Evolutionary conservation across 225 moss, liverwort and hornwort genomes (phyloP).

Genomic region (Marchantia paleacea): DNA sequence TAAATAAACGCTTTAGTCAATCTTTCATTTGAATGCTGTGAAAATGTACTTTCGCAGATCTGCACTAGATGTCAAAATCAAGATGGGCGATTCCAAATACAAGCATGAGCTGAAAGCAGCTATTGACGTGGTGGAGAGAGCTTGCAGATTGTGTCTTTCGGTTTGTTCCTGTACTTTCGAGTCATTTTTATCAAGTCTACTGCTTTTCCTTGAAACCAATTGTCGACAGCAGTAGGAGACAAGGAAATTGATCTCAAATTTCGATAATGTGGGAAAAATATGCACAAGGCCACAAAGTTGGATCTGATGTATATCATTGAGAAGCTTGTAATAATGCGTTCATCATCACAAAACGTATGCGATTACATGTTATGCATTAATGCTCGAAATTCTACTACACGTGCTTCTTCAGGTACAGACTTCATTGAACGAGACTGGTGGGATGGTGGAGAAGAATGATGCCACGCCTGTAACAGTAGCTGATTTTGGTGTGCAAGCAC

Average conservation of each 20-base stretch:
- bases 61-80: conserved; percentile 32
- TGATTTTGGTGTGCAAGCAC: conserved; percentile 77
- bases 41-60: conserved; percentile 28
- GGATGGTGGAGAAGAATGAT: conserved; percentile 56
- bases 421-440: conserved; percentile 25
- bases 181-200: no score
- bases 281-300: not conserved
- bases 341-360: not conserved
- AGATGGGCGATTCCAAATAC: conserved; percentile 32
- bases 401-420: conserved; percentile 40
- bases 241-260: not conserved
- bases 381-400: not conserved
- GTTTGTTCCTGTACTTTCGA: conserved; percentile 24
- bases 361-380: not conserved
- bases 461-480: conserved; percentile 62
- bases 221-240: not conserved
- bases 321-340: not conserved
- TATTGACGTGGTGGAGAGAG: conserved; percentile 63
- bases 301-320: no score
- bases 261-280: not conserved
- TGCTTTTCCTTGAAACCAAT: not conserved
- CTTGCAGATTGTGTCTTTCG: conserved; percentile 63
- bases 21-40: not conserved
- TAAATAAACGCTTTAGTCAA: not conserved
- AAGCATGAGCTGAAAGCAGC: conserved; percentile 54